Evolutionary conservation across 1,284 basidiomycete genomes (phyloP), one percentile per base, ranked within the genome.

Genomic region (Fomitopsis betulina): DNA sequence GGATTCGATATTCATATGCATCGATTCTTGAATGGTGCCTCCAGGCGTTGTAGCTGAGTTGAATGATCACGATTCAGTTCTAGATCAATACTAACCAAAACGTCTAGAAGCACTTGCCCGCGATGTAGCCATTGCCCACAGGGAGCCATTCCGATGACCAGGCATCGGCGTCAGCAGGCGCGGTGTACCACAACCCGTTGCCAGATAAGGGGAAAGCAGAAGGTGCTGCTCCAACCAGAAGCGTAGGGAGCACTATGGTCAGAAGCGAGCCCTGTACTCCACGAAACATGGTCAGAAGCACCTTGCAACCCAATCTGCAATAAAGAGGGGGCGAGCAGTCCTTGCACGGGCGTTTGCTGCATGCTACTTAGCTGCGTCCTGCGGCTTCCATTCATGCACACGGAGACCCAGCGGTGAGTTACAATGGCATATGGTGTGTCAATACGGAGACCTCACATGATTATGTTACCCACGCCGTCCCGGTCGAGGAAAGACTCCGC

Each of bases 61-160:
- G 15, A 13, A 30, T 3, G 9, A 6, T 37, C 13, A 17, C 7
- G 8, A 12, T 40, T 32, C 17, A 37, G 35, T 49, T 38, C 55
- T 50, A 51, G 53, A 45, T 23, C 10, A 7, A 32, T 15, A 7
- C 4, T 2, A 15, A 45, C 40, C 39, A 15, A 53, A 55, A 49
- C 10, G 12, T 15, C 30, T 13, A 2, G 30, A 37, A 21, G 5
- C 1, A 6, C 70, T 39, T 65, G 85, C 87, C 87, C 65, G 80
- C 89, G 45, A 90, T 75, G 66, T 83, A 87, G 1, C 88, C 88
- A 73, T 91, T 91, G 27, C 88, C 89, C 30, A 90, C 73, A 2
- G 89, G 88, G 23, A 90, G 76, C 68, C 75, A 85, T 53, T 86
- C 79, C 43, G 74, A 75, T 0, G 76, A 72, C 88, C 88, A 90